These are phyloP conservation scores for Wallacemonas rigidus DNA, from an alignment of 208 protist species.

Conservation along the genomic window DNA sequence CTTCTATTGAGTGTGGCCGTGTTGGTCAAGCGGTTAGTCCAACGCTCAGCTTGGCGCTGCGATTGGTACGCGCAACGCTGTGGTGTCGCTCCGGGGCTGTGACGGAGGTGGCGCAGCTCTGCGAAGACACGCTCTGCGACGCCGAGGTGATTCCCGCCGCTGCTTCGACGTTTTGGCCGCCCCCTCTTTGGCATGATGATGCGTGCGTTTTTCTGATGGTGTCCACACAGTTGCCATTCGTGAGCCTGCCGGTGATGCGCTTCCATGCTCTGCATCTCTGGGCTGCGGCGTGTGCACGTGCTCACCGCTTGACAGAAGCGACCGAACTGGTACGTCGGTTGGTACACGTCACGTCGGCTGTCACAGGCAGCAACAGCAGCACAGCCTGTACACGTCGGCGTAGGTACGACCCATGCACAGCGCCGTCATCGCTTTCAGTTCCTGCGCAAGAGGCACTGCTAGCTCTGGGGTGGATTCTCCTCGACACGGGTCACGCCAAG, in stretches of 20 bases:
- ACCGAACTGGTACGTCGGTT: conserved; percentile 8
- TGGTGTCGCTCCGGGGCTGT: background rate
- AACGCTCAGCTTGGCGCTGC: background rate
- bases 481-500: conserved; percentile 6
- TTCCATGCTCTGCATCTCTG: background rate
- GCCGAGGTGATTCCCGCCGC: background rate
- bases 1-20: background rate
- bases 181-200: background rate
- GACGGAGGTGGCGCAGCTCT: background rate
- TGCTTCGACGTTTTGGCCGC: background rate
- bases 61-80: background rate
- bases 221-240: background rate
- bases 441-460: background rate
- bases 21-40: background rate
- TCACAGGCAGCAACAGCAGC: conserved; percentile 3
- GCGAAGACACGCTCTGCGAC: background rate
- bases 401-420: no score
- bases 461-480: conserved; percentile 7
- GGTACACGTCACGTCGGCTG: background rate
- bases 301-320: background rate
- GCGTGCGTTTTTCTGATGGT: background rate
- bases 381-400: background rate
- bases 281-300: background rate
- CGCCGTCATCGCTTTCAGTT: background rate
- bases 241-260: background rate